Evolutionary conservation across 148 eudicot genomes (phyloP).

Genomic region (Dianthus caryophyllus): DNA sequence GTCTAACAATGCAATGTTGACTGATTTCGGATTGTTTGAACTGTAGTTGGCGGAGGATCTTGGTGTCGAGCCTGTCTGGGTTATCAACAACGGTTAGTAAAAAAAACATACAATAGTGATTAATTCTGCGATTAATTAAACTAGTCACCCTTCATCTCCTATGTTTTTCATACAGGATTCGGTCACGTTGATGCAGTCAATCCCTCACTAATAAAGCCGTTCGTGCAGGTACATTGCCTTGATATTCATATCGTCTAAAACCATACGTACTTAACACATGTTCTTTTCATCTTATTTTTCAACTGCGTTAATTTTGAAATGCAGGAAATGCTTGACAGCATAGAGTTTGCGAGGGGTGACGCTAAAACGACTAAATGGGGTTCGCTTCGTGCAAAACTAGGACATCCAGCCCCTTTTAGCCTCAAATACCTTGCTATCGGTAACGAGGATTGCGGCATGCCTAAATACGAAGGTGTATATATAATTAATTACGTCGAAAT

Average conservation of each 20-base stretch:
- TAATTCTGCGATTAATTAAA: background rate
- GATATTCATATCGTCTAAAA: background rate
- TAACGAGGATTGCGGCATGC: conserved; percentile 58
- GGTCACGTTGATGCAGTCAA: conserved; percentile 45
- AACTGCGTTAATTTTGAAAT: background rate
- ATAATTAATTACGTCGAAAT: background rate
- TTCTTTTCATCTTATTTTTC: background rate
- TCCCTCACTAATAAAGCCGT: conserved; percentile 35
- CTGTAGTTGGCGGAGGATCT: conserved; percentile 84
- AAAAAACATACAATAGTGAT: background rate
- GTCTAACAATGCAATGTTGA: too few relatives aligned
- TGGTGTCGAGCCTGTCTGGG: conserved; percentile 78
- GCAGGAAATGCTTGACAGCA: conserved; percentile 62
- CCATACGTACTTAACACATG: background rate
- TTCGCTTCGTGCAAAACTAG: conserved; percentile 59
- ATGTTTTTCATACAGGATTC: conserved; percentile 40
- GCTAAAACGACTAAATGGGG: conserved; percentile 71
- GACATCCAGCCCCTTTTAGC: too few relatives aligned
- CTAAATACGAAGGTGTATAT: conserved; percentile 50
- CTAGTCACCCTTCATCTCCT: background rate
- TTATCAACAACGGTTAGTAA: conserved; percentile 63
- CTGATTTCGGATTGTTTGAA: background rate
- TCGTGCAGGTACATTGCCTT: conserved; percentile 48
- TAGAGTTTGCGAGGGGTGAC: conserved; percentile 88
- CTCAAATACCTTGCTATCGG: conserved; percentile 71